These are phyloP conservation scores for Pythium periplocum DNA, from an alignment of 352 stramenopile species.

Conservation along the genomic window DNA sequence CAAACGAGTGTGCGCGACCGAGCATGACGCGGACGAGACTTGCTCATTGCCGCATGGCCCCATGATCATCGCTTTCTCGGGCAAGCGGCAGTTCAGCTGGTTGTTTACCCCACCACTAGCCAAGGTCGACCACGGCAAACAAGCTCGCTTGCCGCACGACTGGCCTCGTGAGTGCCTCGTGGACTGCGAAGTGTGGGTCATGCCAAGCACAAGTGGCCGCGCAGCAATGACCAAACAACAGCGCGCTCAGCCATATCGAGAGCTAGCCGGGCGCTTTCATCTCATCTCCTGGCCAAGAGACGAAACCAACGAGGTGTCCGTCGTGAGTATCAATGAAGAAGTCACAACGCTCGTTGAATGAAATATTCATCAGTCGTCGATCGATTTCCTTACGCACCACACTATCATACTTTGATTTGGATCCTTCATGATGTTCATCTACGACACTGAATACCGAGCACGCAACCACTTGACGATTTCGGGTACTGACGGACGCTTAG, in stretches of 20 bases:
- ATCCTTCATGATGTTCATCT: slow-evolving; percentile 1
- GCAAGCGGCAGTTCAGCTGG: slow-evolving; percentile 84
- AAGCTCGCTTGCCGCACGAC: slow-evolving; percentile 47
- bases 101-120: slow-evolving; percentile 69
- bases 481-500: slow-evolving; percentile 29
- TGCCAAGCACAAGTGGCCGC: slow-evolving; percentile 78
- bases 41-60: slow-evolving; percentile 49
- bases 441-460: neutral
- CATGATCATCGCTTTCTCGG: slow-evolving; percentile 78
- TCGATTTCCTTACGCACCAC: neutral
- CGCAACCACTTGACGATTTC: slow-evolving; percentile 32
- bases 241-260: slow-evolving; percentile 59
- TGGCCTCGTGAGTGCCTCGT: slow-evolving; percentile 60
- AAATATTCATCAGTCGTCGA: slow-evolving; percentile 1
- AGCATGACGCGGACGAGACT: slow-evolving; percentile 17
- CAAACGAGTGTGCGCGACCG: slow-evolving; percentile 38
- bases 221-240: slow-evolving; percentile 76
- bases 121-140: slow-evolving; percentile 54
- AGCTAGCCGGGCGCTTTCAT: slow-evolving; percentile 57
- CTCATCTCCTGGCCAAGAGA: slow-evolving; percentile 38
- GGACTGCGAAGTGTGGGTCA: slow-evolving; percentile 76
- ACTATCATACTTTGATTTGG: slow-evolving; percentile 2
- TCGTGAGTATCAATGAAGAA: slow-evolving; percentile 3
- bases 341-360: neutral
- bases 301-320: neutral